Evolutionary conservation across 208 protist genomes (phyloP), one percentile per base, ranked within the genome.

Genomic region (Crithidia expoeki): DNA sequence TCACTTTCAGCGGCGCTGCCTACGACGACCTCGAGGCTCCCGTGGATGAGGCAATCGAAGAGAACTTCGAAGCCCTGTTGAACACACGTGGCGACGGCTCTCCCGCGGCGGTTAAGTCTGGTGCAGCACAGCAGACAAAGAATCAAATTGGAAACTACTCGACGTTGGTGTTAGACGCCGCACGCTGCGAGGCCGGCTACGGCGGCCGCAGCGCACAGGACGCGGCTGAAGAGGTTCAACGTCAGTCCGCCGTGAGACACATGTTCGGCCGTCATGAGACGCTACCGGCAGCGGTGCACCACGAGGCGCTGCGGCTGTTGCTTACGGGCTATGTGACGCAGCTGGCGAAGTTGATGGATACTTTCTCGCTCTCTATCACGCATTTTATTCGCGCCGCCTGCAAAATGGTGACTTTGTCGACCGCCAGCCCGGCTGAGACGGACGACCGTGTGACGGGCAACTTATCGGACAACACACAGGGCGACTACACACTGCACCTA

Each of bases 331-430:
- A 74, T 49, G 67, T 80, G 52, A 44, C 42, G 40, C 67, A 70
- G 34, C 53, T 80, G 38, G 49, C 61, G 40, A 62, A 57, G 32
- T 58, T 80, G 44, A 64, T 80, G 62, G 62, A 80, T 21, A 80
- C 62, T 4, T 80, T 80, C 30, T 80, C 74, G 4, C 59, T 80
- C 16, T 80, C 74, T 2, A 49, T 74, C 6, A 23, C 47, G 9
- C 42, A 60, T 40, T 80, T 80, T 33, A 53, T 74, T 9, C 62
- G 53, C 25, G 56, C 63, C 0, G 63, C 34, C 3, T 21, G 30
- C 25, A 38, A 34, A 14, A 5, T 65, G 12, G 44, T 65, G 2
- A 65, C 2, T 30, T 21, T 70, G 14, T 21, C 55, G 40, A 44
- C 27, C 1, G 16, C 16, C 3, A 21, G 49, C 1, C 19, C 10